Base-by-base conservation (phyloP, 768 basidiomycete genomes). In the Tylopilus sp. region DNA sequence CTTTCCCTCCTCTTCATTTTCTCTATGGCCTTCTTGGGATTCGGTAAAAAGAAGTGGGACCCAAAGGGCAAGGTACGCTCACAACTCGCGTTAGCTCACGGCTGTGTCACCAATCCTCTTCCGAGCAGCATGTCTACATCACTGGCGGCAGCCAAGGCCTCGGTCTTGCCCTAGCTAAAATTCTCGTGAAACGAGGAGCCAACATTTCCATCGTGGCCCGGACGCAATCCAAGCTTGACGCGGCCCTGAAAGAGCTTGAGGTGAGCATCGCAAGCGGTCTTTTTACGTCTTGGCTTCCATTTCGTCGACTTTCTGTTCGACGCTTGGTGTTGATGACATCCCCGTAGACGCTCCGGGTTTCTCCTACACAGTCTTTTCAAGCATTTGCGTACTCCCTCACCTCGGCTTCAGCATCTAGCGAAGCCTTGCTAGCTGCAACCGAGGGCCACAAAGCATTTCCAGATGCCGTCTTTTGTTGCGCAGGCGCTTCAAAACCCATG, bases 121-220 rank as follows among this genome's bases (percentile, higher is more conserved):
- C 36, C 3, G 1, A 10, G 1, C 52, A 95, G 93, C 89, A 93
- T 58, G 82, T 83, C 68, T 91, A 91, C 64, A 74, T 95, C 17
- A 91, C 91, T 0, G 93, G 93, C 3, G 92, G 89, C 3, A 87
- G 84, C 38, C 75, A 83, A 13, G 93, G 93, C 1, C 79, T 94
- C 0, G 93, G 93, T 1, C 76, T 91, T 2, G 78, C 82, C 0
- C 71, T 95, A 8, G 87, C 91, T 1, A 74, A 78, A 25, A 70
- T 85, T 15, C 75, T 95, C 2, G 79, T 80, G 13, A 70, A 73
- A 53, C 74, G 74, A 52, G 93, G 94, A 0, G 91, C 92, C 0
- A 77, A 91, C 55, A 85, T 95, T 3, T 90, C 88, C 7, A 91
- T 95, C 52, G 86, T 95, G 10, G 92, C 91, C 7, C 77, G 91